Base-by-base conservation (phyloP, 139 green algal species). In the Coelastrella sp. region DNA sequence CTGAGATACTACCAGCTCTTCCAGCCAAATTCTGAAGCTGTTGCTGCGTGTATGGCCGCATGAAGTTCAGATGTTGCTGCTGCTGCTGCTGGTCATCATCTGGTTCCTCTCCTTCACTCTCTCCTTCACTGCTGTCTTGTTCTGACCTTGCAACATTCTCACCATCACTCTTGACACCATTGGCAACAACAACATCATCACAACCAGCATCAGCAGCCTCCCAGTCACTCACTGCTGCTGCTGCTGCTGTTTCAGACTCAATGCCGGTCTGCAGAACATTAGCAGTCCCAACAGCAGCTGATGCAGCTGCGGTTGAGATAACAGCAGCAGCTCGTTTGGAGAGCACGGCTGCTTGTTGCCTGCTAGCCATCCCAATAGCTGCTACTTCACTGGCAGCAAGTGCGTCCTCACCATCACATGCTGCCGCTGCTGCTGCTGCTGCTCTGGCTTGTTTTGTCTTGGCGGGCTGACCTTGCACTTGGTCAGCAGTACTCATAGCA, bases 51-150 rank as follows among this genome's bases (percentile, higher is more conserved):
- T n/a, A n/a, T n/a, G 21, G 72, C 72, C 7, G n/a, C 15, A 30
- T 19, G 17, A 66, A 66, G 23, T 66, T 27, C 21, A 32, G 57
- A 23, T 30, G 30, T 62, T 34, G 27, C 21, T 57, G 34, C 74
- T 50, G 74, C 34, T 81, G 50, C 30, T 50, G 50, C 50, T 81
- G 74, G n/a, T 80, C 32, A 21, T 38, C 57, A 30, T 38, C n/a
- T n/a, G 40, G 43, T 37, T 62, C 19, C 30, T 67, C 48, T 0
- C 45, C 72, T 0, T 80, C 72, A 34, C 48, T 66, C 27, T 80
- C 72, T 3, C 27, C 72, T 3, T 80, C 72, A 40, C 72, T 80
- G 72, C 72, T 80, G 72, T 25, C 72, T 48, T 80, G 72, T 5
- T 59, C 57, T 40, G 66, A 32, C 8, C 40, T 57, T 41, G 30